Evolutionary conservation across 176 grass and related monocot genomes (phyloP).

Genomic region (Musa schizocarpa): DNA sequence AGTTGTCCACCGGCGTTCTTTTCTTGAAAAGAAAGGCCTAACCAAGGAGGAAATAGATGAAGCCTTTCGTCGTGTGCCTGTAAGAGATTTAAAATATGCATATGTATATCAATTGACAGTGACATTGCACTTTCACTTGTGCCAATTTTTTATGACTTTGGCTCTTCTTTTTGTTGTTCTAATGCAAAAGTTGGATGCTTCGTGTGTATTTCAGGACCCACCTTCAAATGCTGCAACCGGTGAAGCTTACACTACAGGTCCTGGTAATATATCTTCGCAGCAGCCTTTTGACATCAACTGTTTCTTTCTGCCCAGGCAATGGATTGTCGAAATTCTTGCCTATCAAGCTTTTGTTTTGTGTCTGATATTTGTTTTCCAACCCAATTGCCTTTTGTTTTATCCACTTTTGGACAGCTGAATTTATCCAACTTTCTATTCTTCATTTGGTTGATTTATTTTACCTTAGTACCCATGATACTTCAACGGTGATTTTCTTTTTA

Average conservation of each 20-base stretch:
- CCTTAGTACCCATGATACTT: too few relatives aligned
- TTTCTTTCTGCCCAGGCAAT: background rate
- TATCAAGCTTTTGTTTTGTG: background rate
- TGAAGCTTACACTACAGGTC: slow-evolving; percentile 21
- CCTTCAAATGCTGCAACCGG: slow-evolving; percentile 24
- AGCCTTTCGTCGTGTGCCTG: slow-evolving; percentile 24
- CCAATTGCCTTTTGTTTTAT: too few relatives aligned
- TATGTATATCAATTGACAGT: background rate
- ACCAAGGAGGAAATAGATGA: slow-evolving; percentile 33
- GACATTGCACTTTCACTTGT: background rate
- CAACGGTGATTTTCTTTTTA: too few relatives aligned
- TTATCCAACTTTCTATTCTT: too few relatives aligned
- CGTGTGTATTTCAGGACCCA: slow-evolving; percentile 15
- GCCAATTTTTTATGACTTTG: background rate
- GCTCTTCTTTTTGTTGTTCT: background rate
- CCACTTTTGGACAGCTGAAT: too few relatives aligned
- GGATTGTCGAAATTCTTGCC: background rate
- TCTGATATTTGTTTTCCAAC: too few relatives aligned
- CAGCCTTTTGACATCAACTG: background rate
- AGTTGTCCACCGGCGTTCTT: slow-evolving; percentile 20
- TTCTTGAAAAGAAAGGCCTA: slow-evolving; percentile 21
- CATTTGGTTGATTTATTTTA: too few relatives aligned
- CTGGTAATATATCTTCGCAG: slow-evolving; percentile 31
- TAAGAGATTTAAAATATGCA: background rate
- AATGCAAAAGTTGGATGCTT: background rate